Evolutionary conservation across 2,329 filamentous ascomycete genomes (phyloP).

Genomic region (Tothia fuscella): DNA sequence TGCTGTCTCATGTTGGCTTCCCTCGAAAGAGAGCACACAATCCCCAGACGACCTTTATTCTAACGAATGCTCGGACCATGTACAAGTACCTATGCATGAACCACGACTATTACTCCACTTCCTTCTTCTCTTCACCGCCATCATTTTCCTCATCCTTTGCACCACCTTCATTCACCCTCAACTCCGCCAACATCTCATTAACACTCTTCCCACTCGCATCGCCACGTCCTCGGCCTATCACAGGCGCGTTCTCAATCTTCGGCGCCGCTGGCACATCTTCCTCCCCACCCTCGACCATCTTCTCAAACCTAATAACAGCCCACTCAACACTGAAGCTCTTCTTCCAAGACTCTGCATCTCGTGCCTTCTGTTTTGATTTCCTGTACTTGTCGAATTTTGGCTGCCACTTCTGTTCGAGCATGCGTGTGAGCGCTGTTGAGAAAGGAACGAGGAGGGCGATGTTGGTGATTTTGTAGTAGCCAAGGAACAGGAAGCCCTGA

Average conservation of each 20-base stretch:
- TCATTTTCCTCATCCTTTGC: background rate
- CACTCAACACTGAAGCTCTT: slow-evolving; percentile 17
- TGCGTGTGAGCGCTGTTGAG: slow-evolving; percentile 16
- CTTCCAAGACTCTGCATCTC: slow-evolving; percentile 16
- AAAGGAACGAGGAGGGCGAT: slow-evolving; percentile 17
- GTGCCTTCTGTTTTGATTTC: slow-evolving; percentile 12
- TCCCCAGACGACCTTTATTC: too few relatives aligned
- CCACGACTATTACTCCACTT: too few relatives aligned
- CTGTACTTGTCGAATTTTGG: slow-evolving; percentile 12
- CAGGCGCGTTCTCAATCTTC: slow-evolving; percentile 14
- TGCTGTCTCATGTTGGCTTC: too few relatives aligned
- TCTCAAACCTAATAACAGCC: slow-evolving; percentile 22
- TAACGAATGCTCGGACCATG: too few relatives aligned
- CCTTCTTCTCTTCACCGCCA: background rate
- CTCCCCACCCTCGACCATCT: slow-evolving; percentile 14
- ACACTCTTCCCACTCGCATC: slow-evolving; percentile 17
- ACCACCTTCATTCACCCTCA: slow-evolving; percentile 15
- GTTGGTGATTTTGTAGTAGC: slow-evolving; percentile 16
- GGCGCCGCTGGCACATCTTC: slow-evolving; percentile 16
- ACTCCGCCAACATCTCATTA: slow-evolving; percentile 19
- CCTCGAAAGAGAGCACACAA: too few relatives aligned
- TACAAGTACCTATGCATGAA: too few relatives aligned
- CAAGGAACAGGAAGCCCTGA: slow-evolving; percentile 16
- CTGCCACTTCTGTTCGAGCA: slow-evolving; percentile 22
- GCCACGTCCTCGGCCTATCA: too few relatives aligned